Evolutionary conservation across 192 early-diverging fungal species (phyloP).

Genomic region (Backusella westeae): DNA sequence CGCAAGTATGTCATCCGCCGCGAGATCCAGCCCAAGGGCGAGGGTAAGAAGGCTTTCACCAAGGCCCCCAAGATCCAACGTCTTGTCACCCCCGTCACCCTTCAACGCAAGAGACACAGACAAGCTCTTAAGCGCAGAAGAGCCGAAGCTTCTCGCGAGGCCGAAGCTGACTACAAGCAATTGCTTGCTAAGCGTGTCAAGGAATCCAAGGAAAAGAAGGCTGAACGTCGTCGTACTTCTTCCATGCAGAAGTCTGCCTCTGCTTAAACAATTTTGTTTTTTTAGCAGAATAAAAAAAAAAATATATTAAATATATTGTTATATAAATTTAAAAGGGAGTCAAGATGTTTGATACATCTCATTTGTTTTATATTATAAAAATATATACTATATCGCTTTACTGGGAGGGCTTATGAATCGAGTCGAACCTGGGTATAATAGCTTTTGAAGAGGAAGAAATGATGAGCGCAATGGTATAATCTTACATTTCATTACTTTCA

Average conservation of each 20-base stretch:
- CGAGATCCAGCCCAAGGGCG: slow-evolving; percentile 85
- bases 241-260: slow-evolving; percentile 52
- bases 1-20: slow-evolving; percentile 99
- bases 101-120: no score
- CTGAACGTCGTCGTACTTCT: slow-evolving; percentile 61
- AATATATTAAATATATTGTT: slow-evolving; percentile 1
- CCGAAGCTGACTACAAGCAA: slow-evolving; percentile 75
- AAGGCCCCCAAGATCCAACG: slow-evolving; percentile 97
- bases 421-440: no score
- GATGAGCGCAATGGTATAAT: no score
- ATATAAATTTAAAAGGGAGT: not conserved
- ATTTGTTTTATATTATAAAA: no score
- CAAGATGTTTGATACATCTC: no score
- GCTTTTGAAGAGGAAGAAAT: no score
- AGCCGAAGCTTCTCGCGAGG: slow-evolving; percentile 78
- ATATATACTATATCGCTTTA: no score
- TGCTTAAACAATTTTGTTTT: slow-evolving; percentile 19
- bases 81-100: slow-evolving; percentile 92
- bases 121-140: slow-evolving; percentile 87
- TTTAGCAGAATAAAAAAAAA: not conserved
- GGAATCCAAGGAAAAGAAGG: slow-evolving; percentile 89
- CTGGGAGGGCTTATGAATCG: no score
- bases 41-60: slow-evolving; percentile 88
- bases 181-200: slow-evolving; percentile 89
- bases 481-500: no score